Base-by-base conservation (phyloP, 2,329 filamentous ascomycete species). In the Xylariaceae sp. region DNA sequence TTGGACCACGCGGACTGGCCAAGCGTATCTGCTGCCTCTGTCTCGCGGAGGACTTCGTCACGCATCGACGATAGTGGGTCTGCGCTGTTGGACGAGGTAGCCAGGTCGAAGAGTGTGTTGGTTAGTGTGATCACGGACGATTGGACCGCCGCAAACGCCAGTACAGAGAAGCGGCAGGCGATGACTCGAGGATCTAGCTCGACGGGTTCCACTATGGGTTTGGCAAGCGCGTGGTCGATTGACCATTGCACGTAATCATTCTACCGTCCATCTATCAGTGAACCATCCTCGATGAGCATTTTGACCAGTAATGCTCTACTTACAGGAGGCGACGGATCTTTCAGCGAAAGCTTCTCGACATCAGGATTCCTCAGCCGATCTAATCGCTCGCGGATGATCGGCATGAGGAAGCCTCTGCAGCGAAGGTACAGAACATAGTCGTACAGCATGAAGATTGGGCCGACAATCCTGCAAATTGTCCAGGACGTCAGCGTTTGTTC, bases 201-300 rank as follows among this genome's bases (percentile, higher is more conserved):
- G n/a, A 50, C 43, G 6, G 66, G 65, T 54, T 73, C 65, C 39
- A 61, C 33, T 8, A 46, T 17, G 4, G 61, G 58, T 51, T 73
- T 70, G 9, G 63, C 56, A 11, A 70, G 56, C 11, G 73, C 74
- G 54, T 76, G 72, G 45, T 69, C 61, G 17, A 78, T 71, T 1
- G 69, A 71, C 75, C 75, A 78, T 61, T 76, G 71, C 9, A 77
- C 64, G 55, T 76, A 78, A 59, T 77, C 74, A 50, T 74, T 71
- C 68, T 70, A 26, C 31, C 2, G n/a, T n/a, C n/a, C n/a, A 5
- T 31, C 17, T 31, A 34, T 59, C 31, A 56, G 39, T 29, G 41
- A 31, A 12, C 41, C n/a, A n/a, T n/a, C n/a, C n/a, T 6, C 9
- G 24, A n/a, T 31, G 6, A 14, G 17, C 17, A 24, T 12, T 17